A percentile compares a stretch with the other conserved stretches of the same genome.
These are phyloP conservation scores for Graphilbum fragrans DNA, from an alignment of 2,329 filamentous ascomycete genomes.

Conservation along the genomic window DNA sequence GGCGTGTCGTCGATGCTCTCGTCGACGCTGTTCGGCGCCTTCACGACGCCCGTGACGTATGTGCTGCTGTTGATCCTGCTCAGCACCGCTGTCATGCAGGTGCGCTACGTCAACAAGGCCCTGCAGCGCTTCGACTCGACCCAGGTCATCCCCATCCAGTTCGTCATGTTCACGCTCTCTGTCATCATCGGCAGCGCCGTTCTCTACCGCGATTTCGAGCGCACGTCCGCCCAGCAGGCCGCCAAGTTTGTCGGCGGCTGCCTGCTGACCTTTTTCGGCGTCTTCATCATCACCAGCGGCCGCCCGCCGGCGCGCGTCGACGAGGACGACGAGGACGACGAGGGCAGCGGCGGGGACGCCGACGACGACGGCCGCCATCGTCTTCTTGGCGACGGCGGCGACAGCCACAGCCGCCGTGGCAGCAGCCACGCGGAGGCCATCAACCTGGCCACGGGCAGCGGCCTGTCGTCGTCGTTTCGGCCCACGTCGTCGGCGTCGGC, in stretches of 20 bases:
- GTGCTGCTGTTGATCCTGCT: constrained; percentile 68
- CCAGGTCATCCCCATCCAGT: constrained; percentile 94
- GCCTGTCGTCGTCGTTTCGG: neutral
- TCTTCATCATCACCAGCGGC: constrained; percentile 93
- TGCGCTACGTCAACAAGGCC: constrained; percentile 83
- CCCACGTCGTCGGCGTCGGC: constrained; percentile 15
- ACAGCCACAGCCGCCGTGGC: neutral
- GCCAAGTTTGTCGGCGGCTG: constrained; percentile 85
- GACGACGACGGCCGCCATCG: constrained; percentile 50
- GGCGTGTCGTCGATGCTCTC: constrained; percentile 92
- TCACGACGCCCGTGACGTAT: constrained; percentile 88
- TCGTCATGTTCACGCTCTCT: constrained; percentile 89
- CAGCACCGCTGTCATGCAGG: constrained; percentile 84
- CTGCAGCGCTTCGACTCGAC: constrained; percentile 93
- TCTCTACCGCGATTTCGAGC: constrained; percentile 89
- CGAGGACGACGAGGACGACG: constrained; percentile 41
- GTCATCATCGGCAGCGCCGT: constrained; percentile 92
- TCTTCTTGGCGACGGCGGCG: constrained; percentile 40
- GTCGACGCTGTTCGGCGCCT: constrained; percentile 75
- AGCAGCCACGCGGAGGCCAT: constrained; percentile 41
- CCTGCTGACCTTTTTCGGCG: constrained; percentile 82
- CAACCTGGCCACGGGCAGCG: constrained; percentile 40
- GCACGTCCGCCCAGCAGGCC: constrained; percentile 60
- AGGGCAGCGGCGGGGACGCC: constrained; percentile 39
- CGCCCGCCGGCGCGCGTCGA: constrained; percentile 47